Base-by-base conservation (phyloP, 2,329 filamentous ascomycete species). In the Chalara sp. region DNA sequence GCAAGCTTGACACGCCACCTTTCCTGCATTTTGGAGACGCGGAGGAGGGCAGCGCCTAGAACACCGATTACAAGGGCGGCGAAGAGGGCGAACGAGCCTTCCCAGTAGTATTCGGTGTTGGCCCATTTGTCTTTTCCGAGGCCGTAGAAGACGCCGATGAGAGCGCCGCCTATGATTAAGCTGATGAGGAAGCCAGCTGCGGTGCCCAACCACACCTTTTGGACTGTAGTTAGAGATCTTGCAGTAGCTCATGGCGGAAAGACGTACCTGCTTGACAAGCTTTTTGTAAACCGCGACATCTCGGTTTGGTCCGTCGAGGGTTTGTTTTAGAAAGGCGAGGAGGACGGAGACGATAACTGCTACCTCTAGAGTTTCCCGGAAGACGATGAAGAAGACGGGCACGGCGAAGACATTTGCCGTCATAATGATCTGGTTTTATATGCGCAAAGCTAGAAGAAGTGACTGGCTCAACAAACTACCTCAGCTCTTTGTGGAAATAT, bases 1-100 rank as follows among this genome's bases (percentile, higher is more conserved):
- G 84, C 80, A 29, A 95, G 80, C 78, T 93, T 93, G 61, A 85
- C 72, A n/a, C 83, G 80, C 90, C 89, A 95, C 69, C 93, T 93
- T 55, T 86, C 83, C 66, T 90, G 87, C 67, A 93, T 79, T 68
- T 92, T 93, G 54, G 83, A 86, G 50, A 95, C 78, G 30, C 89
- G 84, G 6, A 95, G 79, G 32, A 95, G 79, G 5, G 87, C 88
- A 32, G 83, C 84, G 31, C 89, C 89, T 73, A 95, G 85, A 54
- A 89, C 60, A 35, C 86, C 86, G 69, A 95, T 93, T 70, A 95
- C 89, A 58, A 93, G 58, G 13, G 82, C 76, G 3, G 89, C 88
- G 47, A 93, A 66, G 40, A 95, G 73, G 13, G 77, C 80, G 62
- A 95, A 93, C 45, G 84, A 78, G 50, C 87, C 89, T 64, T 95